A percentile compares a stretch with the other conserved stretches of the same genome.
Conservation (phyloP, 495 filamentous ascomycete genomes). For the Choiromyces venosus region DNA sequence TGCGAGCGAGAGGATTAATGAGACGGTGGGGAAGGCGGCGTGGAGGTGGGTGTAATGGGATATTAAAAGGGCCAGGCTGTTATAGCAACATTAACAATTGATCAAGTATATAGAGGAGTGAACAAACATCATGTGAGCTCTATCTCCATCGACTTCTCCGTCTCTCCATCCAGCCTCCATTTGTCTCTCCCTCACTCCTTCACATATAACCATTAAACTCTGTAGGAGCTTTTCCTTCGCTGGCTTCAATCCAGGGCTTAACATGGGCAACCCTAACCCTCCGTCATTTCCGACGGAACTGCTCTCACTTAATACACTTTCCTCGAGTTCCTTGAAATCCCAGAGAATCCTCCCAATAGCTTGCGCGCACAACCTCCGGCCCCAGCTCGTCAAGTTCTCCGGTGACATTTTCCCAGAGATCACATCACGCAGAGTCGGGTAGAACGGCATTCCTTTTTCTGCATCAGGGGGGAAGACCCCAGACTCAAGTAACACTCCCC, state of each 20-base stretch:
- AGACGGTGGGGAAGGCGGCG: slow-evolving; percentile 40
- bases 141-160: slow-evolving; percentile 35
- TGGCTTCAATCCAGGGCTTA: slow-evolving; percentile 38
- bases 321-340: slow-evolving; percentile 44
- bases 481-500: slow-evolving; percentile 34
- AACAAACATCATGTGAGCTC: slow-evolving; percentile 38
- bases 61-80: slow-evolving; percentile 37
- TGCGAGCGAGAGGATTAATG: slow-evolving; percentile 40
- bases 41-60: slow-evolving; percentile 42
- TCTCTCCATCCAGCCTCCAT: slow-evolving; percentile 24
- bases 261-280: slow-evolving; percentile 32
- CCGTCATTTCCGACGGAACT: slow-evolving; percentile 20
- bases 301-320: slow-evolving; percentile 36
- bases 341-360: slow-evolving; percentile 43
- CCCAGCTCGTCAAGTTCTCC: slow-evolving; percentile 38
- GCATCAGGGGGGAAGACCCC: slow-evolving; percentile 11
- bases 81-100: slow-evolving; percentile 15
- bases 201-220: slow-evolving; percentile 33
- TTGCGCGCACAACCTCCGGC: slow-evolving; percentile 41
- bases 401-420: slow-evolving; percentile 35
- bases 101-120: neutral
- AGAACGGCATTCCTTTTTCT: slow-evolving; percentile 32
- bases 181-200: slow-evolving; percentile 25
- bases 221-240: slow-evolving; percentile 37
- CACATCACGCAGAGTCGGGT: slow-evolving; percentile 39